Conservation (phyloP, 495 filamentous ascomycete species). For the Neurospora sp. region DNA sequence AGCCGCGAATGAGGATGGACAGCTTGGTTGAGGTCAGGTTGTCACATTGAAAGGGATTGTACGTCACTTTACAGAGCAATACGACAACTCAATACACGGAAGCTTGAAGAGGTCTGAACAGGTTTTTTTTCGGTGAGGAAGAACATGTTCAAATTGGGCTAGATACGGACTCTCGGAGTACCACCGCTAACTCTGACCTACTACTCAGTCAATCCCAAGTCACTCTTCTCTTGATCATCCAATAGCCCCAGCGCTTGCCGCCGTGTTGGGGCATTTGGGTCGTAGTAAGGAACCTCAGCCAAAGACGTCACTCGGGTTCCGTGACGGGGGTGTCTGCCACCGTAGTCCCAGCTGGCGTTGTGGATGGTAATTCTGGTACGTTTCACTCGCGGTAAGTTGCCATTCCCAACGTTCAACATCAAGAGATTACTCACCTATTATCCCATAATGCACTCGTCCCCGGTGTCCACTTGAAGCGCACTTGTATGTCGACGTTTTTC, state of each 20-base stretch:
- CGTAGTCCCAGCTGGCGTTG: slow-evolving; percentile 60
- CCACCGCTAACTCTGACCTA: background rate
- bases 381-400: background rate
- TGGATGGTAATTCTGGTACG: slow-evolving; percentile 51
- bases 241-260: slow-evolving; percentile 47
- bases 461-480: slow-evolving; percentile 56
- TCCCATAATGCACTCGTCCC: slow-evolving; percentile 54
- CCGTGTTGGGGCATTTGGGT: slow-evolving; percentile 45
- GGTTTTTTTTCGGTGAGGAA: background rate
- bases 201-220: slow-evolving; percentile 4
- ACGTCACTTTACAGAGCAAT: background rate
- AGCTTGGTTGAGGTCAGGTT: slow-evolving; percentile 7
- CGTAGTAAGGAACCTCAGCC: slow-evolving; percentile 58
- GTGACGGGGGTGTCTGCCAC: slow-evolving; percentile 50
- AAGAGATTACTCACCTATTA: slow-evolving; percentile 38
- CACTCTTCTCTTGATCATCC: slow-evolving; percentile 27
- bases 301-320: slow-evolving; percentile 53
- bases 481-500: slow-evolving; percentile 57
- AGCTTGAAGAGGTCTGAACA: background rate
- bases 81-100: background rate
- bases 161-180: background rate
- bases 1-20: slow-evolving; percentile 7
- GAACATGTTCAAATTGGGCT: background rate
- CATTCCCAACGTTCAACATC: background rate
- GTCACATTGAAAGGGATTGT: background rate